phyloP scores from a whole-genome alignment of 2,329 filamentous ascomycete genomes.

The Coniella lustricola region DNA sequence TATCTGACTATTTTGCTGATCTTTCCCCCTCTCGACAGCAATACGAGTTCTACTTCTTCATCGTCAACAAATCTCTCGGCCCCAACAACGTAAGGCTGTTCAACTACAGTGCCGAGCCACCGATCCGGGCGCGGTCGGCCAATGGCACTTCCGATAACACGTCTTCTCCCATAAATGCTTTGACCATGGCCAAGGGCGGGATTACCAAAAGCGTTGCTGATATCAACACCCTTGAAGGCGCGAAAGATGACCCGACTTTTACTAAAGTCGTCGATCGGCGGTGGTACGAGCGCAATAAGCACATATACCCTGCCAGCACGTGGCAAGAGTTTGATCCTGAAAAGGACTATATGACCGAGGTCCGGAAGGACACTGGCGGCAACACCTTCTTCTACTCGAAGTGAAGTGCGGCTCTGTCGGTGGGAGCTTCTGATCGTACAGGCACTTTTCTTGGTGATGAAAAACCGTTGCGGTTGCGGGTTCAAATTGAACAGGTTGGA shows the following conservation, averaged over 20 bases:
- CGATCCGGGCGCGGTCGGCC: conserved; percentile 19
- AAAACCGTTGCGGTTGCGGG: too few species aligned
- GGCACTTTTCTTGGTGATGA: background rate
- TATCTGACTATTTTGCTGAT: conserved; percentile 1
- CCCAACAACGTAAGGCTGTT: conserved; percentile 71
- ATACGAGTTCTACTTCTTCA: conserved; percentile 95
- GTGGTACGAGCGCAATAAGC: conserved; percentile 97
- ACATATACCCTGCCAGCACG: conserved; percentile 91
- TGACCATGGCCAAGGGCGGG: conserved; percentile 31
- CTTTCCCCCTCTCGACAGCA: conserved; percentile 49
- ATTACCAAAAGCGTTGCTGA: conserved; percentile 33
- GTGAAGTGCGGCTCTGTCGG: conserved; percentile 19
- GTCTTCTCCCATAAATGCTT: conserved; percentile 24
- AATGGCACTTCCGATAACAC: conserved; percentile 2
- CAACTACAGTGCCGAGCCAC: conserved; percentile 56
- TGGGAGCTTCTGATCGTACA: background rate
- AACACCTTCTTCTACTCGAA: conserved; percentile 86
- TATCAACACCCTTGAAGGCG: conserved; percentile 62
- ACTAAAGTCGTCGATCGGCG: conserved; percentile 94
- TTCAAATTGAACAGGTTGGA: too few species aligned
- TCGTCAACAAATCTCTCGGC: conserved; percentile 76
- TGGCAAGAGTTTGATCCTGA: conserved; percentile 95
- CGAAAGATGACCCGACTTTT: conserved; percentile 64
- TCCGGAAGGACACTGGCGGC: conserved; percentile 76
- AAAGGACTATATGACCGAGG: conserved; percentile 71